These are phyloP conservation scores for Corinectria fuckeliana DNA, from an alignment of 2,329 filamentous ascomycete species.

Conservation along the genomic window DNA sequence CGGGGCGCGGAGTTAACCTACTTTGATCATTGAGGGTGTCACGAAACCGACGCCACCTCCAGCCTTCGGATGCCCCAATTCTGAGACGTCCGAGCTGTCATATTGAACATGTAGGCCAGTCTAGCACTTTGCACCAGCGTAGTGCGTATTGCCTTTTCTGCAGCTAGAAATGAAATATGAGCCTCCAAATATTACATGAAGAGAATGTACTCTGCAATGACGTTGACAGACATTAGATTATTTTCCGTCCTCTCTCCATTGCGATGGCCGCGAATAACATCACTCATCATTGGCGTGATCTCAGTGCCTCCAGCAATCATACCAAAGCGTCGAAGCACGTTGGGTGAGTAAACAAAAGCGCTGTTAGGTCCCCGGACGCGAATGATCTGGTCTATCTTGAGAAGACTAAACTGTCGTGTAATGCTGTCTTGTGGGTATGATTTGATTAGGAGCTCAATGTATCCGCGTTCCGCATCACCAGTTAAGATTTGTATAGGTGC, in stretches of 20 bases:
- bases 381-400: conserved; percentile 83
- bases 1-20: conserved; percentile 45
- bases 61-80: conserved; percentile 83
- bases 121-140: no score
- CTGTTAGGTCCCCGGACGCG: conserved; percentile 92
- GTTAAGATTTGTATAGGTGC: conserved; percentile 91
- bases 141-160: no score
- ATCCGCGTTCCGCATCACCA: conserved; percentile 82
- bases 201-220: conserved; percentile 87
- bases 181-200: conserved; percentile 87
- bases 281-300: conserved; percentile 96
- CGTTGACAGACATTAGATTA: conserved; percentile 94
- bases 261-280: conserved; percentile 79
- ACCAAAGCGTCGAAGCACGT: conserved; percentile 92
- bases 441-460: conserved; percentile 96
- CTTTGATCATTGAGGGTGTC: conserved; percentile 90
- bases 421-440: conserved; percentile 97
- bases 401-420: conserved; percentile 82
- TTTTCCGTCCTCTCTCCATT: conserved; percentile 84
- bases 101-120: no score
- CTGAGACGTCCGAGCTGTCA: conserved; percentile 72
- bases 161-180: no score
- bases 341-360: conserved; percentile 92
- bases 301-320: conserved; percentile 99
- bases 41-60: conserved; percentile 95